Percentiles rank a stretch among this genome's conserved stretches.
Conservation (phyloP, 2,329 filamentous ascomycete genomes). For the Coniosporium tulheliwenetii region DNA sequence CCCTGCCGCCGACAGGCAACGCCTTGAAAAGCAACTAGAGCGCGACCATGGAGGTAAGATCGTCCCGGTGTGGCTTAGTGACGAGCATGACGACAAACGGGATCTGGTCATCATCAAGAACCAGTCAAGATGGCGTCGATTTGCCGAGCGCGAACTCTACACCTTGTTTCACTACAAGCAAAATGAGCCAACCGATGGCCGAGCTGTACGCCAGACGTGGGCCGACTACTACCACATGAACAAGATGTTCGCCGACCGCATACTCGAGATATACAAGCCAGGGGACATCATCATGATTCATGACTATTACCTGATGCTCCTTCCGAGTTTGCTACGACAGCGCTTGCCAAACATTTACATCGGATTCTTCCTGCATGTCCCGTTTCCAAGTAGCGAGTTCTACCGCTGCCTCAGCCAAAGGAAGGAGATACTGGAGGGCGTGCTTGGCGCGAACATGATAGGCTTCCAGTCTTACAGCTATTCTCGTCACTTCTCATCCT, state of each 20-base stretch:
- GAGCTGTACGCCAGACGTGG: constrained; percentile 70
- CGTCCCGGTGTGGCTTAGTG: constrained; percentile 76
- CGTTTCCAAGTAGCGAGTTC: constrained; percentile 93
- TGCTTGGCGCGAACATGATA: constrained; percentile 81
- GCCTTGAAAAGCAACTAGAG: constrained; percentile 58
- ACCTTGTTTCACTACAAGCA: constrained; percentile 94
- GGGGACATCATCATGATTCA: constrained; percentile 88
- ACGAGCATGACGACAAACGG: constrained; percentile 51
- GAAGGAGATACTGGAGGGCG: constrained; percentile 80
- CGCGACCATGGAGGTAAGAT: constrained; percentile 63
- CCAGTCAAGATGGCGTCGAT: constrained; percentile 74
- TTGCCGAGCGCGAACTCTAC: constrained; percentile 83
- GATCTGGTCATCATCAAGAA: constrained; percentile 61
- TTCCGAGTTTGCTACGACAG: constrained; percentile 79
- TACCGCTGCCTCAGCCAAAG: constrained; percentile 74
- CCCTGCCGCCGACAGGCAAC: constrained; percentile 54
- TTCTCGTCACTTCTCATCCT: constrained; percentile 85
- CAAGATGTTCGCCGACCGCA: constrained; percentile 77
- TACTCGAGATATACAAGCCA: constrained; percentile 76
- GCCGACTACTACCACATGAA: constrained; percentile 89
- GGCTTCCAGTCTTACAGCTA: constrained; percentile 95
- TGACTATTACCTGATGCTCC: constrained; percentile 82
- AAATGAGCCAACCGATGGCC: constrained; percentile 75
- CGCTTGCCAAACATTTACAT: constrained; percentile 80
- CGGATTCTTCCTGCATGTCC: constrained; percentile 84